phyloP scores from a whole-genome alignment of 768 basidiomycete species.

The Leccinellum luteum region DNA sequence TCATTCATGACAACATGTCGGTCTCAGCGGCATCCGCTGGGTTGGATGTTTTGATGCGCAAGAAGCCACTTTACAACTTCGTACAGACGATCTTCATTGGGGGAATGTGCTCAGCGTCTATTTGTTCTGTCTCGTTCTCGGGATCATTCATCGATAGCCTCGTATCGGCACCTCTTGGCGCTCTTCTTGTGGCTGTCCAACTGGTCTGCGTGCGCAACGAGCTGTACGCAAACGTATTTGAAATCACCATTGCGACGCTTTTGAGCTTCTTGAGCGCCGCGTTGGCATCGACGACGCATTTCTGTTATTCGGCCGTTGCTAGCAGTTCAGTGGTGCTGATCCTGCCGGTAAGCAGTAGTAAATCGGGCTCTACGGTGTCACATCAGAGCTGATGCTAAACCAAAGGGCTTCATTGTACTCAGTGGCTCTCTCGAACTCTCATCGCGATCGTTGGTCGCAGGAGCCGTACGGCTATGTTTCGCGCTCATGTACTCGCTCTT shows the following conservation, averaged over 20 bases:
- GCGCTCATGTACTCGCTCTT: slow-evolving; percentile 77
- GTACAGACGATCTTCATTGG: slow-evolving; percentile 68
- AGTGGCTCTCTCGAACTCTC: slow-evolving; percentile 75
- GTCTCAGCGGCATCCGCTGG: slow-evolving; percentile 69
- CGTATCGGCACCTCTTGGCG: slow-evolving; percentile 71
- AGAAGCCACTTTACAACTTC: slow-evolving; percentile 56
- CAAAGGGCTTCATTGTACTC: slow-evolving; percentile 62
- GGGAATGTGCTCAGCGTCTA: slow-evolving; percentile 72
- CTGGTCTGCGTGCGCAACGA: slow-evolving; percentile 71
- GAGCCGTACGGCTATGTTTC: slow-evolving; percentile 82
- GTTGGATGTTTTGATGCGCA: slow-evolving; percentile 73
- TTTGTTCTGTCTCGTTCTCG: slow-evolving; percentile 68
- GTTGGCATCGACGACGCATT: slow-evolving; percentile 59
- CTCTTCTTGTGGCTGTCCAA: slow-evolving; percentile 70
- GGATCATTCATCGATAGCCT: slow-evolving; percentile 79
- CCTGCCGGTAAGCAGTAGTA: slow-evolving; percentile 52
- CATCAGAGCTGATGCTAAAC: background rate
- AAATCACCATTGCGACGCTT: slow-evolving; percentile 77
- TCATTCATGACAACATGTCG: slow-evolving; percentile 79
- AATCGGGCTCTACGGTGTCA: background rate
- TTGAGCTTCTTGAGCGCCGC: slow-evolving; percentile 79
- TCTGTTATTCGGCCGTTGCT: slow-evolving; percentile 82
- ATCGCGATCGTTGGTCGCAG: slow-evolving; percentile 77
- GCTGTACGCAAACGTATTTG: slow-evolving; percentile 77
- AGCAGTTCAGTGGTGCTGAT: slow-evolving; percentile 79